Evolutionary conservation across 1,139 yeast species (phyloP).

Genomic region (Blastobotrys raffinosifermentans): DNA sequence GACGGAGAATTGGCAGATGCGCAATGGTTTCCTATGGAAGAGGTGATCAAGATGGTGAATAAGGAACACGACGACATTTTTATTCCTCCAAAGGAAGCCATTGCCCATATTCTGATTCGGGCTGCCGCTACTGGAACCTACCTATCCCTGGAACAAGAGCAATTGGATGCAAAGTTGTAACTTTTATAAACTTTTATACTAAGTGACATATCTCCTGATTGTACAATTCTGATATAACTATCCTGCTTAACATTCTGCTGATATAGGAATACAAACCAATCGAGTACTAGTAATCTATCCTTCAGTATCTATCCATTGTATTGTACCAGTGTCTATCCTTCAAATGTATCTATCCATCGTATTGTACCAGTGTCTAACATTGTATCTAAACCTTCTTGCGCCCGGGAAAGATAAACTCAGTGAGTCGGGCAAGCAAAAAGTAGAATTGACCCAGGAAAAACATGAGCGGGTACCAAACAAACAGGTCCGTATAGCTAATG

Average conservation of each 20-base stretch:
- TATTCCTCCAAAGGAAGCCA: conserved; percentile 46
- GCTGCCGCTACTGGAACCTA: conserved; percentile 26
- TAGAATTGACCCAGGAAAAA: conserved; percentile 2
- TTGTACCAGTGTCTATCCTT: too few relatives aligned
- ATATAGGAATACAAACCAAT: too few relatives aligned
- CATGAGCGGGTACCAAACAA: conserved; percentile 14
- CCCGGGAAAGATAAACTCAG: background rate
- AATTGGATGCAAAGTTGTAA: too few relatives aligned
- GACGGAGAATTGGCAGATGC: conserved; percentile 85
- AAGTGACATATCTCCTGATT: background rate
- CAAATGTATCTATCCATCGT: too few relatives aligned
- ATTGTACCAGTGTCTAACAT: too few relatives aligned
- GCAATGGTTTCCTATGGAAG: conserved; percentile 64
- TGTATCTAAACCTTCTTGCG: conserved; percentile 2
- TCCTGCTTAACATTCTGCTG: too few relatives aligned
- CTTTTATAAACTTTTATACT: too few relatives aligned
- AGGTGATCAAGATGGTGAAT: conserved; percentile 44
- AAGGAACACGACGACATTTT: conserved; percentile 31
- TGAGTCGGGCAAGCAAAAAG: background rate
- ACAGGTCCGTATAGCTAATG: conserved; percentile 10
- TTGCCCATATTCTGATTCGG: conserved; percentile 41
- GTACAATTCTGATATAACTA: background rate
- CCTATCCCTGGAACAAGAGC: background rate
- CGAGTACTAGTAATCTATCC: too few relatives aligned
- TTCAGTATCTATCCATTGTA: too few relatives aligned